Evolutionary conservation across 179 eudicot genomes (phyloP).

Genomic region (Actinidia arguta): DNA sequence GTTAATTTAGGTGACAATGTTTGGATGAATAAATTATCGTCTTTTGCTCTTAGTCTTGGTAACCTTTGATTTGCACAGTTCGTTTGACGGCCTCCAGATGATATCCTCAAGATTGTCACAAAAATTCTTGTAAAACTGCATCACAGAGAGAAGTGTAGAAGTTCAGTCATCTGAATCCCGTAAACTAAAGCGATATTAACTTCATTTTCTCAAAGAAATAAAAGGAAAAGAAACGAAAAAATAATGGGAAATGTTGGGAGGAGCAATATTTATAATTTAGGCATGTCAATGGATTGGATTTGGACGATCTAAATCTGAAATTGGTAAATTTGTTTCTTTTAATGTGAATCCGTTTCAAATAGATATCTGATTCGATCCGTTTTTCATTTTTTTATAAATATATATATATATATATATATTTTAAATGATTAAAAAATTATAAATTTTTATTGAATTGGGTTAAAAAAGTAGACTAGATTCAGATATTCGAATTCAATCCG

Average conservation of each 20-base stretch:
- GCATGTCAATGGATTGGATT: no score
- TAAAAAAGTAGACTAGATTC: no score
- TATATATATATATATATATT: no score
- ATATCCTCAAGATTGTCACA: conserved; percentile 92
- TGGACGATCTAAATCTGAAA: no score
- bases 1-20: background rate
- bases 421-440: no score
- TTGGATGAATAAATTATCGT: conserved; percentile 31
- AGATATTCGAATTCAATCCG: no score
- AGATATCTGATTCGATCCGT: no score
- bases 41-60: conserved; percentile 64
- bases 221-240: background rate
- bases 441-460: no score
- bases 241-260: background rate
- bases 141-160: conserved; percentile 7
- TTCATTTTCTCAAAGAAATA: background rate
- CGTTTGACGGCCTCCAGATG: conserved; percentile 86
- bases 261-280: background rate
- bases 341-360: no score
- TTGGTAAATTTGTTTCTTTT: no score
- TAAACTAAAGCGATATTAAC: background rate
- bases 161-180: background rate
- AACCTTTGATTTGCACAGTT: conserved; percentile 54
- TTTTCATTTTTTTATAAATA: no score
- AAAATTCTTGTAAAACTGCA: conserved; percentile 86